Percentiles rank a stretch among this genome's conserved stretches.
Conservation (phyloP, 805 yeast genomes). For the Wickerhamiella alocasiicola region DNA sequence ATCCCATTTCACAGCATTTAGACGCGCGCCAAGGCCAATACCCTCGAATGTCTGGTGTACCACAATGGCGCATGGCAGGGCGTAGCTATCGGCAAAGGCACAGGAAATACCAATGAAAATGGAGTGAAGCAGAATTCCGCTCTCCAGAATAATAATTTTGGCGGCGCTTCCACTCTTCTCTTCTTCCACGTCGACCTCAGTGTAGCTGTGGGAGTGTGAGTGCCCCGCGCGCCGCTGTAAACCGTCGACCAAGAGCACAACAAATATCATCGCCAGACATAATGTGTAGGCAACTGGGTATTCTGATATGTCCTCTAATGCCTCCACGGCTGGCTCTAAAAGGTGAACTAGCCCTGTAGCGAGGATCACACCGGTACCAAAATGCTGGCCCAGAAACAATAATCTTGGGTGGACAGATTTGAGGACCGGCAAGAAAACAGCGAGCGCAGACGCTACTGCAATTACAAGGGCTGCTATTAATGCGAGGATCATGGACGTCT, state of each 20-base stretch:
- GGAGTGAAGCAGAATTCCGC: slow-evolving; percentile 75
- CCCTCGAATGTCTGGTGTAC: slow-evolving; percentile 73
- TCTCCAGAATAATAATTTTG: slow-evolving; percentile 35
- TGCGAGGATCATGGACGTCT: slow-evolving; percentile 5
- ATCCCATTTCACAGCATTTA: slow-evolving; percentile 44
- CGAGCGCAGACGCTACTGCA: neutral
- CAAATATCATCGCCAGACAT: slow-evolving; percentile 10
- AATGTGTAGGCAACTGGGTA: slow-evolving; percentile 13
- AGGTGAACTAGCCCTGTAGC: slow-evolving; percentile 63
- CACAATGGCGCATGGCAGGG: slow-evolving; percentile 47
- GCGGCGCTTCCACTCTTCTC: slow-evolving; percentile 1
- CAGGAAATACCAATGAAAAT: slow-evolving; percentile 67
- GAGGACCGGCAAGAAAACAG: slow-evolving; percentile 11
- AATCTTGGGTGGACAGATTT: slow-evolving; percentile 2
- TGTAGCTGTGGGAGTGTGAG: slow-evolving; percentile 5
- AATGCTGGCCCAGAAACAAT: slow-evolving; percentile 26
- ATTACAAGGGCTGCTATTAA: slow-evolving; percentile 1
- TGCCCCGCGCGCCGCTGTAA: slow-evolving; percentile 10
- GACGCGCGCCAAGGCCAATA: slow-evolving; percentile 68
- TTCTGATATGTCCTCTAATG: neutral
- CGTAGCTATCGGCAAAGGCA: slow-evolving; percentile 69
- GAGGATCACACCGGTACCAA: slow-evolving; percentile 63
- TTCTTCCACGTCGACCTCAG: neutral
- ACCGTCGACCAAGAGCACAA: slow-evolving; percentile 10
- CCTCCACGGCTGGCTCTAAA: slow-evolving; percentile 26